Conservation (phyloP, 1,139 yeast genomes). For the Suhomyces wounanorum region DNA sequence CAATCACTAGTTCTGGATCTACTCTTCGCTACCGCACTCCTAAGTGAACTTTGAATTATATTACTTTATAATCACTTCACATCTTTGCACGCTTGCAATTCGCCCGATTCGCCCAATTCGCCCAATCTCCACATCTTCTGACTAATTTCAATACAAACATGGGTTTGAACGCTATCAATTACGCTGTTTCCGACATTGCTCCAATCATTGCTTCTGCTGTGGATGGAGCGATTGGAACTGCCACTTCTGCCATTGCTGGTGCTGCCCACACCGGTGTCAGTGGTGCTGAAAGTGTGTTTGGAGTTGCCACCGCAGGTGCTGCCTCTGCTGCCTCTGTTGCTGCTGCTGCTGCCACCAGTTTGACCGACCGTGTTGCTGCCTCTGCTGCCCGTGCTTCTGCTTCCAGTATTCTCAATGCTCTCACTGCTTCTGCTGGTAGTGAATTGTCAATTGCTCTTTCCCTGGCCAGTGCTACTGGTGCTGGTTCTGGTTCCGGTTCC, state of each 20-base stretch:
- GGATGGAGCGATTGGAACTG: constrained; percentile 13
- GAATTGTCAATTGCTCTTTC: constrained; percentile 4
- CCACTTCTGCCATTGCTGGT: constrained; percentile 15
- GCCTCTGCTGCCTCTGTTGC: constrained; percentile 7
- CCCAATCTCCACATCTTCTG: too few species aligned
- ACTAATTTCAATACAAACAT: not conserved
- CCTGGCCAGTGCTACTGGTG: not conserved
- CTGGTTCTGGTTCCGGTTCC: too few species aligned
- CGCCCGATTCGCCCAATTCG: too few species aligned
- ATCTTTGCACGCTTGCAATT: too few species aligned
- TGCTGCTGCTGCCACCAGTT: constrained; percentile 7
- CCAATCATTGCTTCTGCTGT: constrained; percentile 12
- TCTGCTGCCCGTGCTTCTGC: constrained; percentile 10
- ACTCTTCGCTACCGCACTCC: not conserved
- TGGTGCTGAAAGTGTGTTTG: constrained; percentile 19
- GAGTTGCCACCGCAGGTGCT: constrained; percentile 15
- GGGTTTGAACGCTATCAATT: constrained; percentile 22
- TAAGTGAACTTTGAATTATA: not conserved
- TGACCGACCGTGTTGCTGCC: constrained; percentile 8
- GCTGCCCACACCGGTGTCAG: constrained; percentile 13
- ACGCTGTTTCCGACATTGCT: constrained; percentile 16
- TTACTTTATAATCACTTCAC: not conserved
- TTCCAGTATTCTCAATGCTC: constrained; percentile 1
- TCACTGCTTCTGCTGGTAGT: not conserved
- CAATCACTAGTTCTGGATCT: not conserved